Conservation (phyloP, 257 asterid species). For the Rubia yunnanensis region DNA sequence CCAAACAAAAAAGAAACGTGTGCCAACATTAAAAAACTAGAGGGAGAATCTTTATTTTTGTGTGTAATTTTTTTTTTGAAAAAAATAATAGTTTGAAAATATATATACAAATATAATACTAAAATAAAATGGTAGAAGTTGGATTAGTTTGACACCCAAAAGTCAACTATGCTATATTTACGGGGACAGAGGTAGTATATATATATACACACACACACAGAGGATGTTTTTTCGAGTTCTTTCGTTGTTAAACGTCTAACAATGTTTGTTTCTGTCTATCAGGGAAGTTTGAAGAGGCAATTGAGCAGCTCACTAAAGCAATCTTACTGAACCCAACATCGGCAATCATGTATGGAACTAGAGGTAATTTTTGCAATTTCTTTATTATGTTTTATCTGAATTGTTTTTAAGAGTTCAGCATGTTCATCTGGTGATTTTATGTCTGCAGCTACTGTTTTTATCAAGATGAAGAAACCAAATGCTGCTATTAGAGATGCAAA, state of each 20-base stretch:
- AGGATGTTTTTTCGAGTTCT: no score
- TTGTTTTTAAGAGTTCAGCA: neutral
- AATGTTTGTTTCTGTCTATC: constrained; percentile 3
- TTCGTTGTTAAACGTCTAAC: neutral
- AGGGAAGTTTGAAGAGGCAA: constrained; percentile 87
- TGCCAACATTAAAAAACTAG: no score
- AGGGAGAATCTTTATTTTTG: neutral
- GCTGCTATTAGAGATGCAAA: constrained; percentile 94
- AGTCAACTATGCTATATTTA: no score
- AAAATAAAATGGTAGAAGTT: no score
- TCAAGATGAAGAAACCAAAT: constrained; percentile 95
- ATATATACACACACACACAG: no score
- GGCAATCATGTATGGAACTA: constrained; percentile 89
- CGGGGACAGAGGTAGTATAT: no score
- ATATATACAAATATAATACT: no score
- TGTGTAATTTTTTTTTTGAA: no score
- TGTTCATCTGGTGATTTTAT: constrained; percentile 11
- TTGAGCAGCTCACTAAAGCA: constrained; percentile 75
- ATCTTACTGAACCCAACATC: constrained; percentile 74
- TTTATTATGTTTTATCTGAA: neutral
- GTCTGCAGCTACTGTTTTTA: constrained; percentile 64
- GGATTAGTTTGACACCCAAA: no score
- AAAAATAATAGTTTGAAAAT: no score
- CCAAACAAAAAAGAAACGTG: no score
- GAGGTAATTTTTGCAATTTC: constrained; percentile 39